Evolutionary conservation across 352 stramenopile genomes (phyloP).

Genomic region (Nothophytophthora sp.): DNA sequence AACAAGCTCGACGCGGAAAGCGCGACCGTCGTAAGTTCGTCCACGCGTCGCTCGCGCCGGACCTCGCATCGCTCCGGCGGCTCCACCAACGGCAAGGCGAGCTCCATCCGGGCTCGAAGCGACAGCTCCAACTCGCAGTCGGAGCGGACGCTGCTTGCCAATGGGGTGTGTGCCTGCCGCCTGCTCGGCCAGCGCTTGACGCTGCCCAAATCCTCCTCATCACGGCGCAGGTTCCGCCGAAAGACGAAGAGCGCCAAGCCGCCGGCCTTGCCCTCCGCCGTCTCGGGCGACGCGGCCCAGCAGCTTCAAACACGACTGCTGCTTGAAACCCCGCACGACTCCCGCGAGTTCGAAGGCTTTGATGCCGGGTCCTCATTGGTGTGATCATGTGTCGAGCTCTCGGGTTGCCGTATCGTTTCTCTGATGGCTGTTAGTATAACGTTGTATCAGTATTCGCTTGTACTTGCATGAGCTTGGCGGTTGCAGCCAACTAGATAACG

Average conservation of each 20-base stretch:
- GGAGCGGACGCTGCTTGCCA: conserved; percentile 41
- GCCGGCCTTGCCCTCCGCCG: conserved; percentile 12
- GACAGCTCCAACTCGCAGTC: conserved; percentile 39
- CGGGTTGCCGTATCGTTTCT: background rate
- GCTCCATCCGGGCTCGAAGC: conserved; percentile 21
- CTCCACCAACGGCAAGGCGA: conserved; percentile 36
- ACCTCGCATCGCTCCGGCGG: conserved; percentile 39
- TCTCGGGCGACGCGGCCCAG: conserved; percentile 11
- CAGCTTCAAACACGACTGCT: conserved; percentile 52
- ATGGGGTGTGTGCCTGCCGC: conserved; percentile 51
- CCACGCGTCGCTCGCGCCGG: conserved; percentile 12
- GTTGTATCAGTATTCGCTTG: too few relatives aligned
- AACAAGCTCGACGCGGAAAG: conserved; percentile 15
- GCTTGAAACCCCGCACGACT: conserved; percentile 34
- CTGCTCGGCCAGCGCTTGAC: conserved; percentile 58
- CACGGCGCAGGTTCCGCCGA: conserved; percentile 35
- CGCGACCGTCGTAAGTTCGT: conserved; percentile 19
- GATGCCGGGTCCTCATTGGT: conserved; percentile 16
- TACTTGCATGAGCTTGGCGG: too few relatives aligned
- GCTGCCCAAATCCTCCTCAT: conserved; percentile 28
- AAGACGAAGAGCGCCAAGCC: conserved; percentile 32
- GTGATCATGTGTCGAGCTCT: background rate
- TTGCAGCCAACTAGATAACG: too few relatives aligned
- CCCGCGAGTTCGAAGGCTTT: conserved; percentile 49
- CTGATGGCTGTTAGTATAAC: too few relatives aligned